These are phyloP conservation scores for Geotrichum macrosporum DNA, from an alignment of 1,139 yeast genomes.

Conservation along the genomic window DNA sequence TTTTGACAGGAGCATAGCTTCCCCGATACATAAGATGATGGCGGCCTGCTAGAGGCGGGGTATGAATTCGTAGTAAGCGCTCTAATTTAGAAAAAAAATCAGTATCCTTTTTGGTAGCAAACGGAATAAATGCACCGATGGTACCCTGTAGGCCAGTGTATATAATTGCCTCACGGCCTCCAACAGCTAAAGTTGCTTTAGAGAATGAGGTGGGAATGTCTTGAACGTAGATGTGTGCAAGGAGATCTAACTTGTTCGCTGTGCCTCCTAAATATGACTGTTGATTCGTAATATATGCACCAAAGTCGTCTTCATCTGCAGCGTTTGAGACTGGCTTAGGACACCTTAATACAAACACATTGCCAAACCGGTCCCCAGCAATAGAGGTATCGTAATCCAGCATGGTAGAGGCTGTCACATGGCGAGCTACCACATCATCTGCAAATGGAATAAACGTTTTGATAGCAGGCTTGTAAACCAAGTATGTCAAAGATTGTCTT, in stretches of 20 bases:
- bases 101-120: constrained; percentile 59
- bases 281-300: constrained; percentile 34
- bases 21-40: constrained; percentile 68
- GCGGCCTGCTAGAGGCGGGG: constrained; percentile 53
- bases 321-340: constrained; percentile 45
- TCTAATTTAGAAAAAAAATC: constrained; percentile 58
- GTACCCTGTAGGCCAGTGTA: constrained; percentile 81
- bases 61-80: constrained; percentile 43
- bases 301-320: constrained; percentile 50
- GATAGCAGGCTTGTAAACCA: constrained; percentile 48
- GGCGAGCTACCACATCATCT: constrained; percentile 66
- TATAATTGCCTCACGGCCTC: constrained; percentile 62
- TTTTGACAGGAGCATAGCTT: constrained; percentile 70
- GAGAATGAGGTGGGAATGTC: constrained; percentile 67
- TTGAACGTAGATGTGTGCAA: constrained; percentile 61
- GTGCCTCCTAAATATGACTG: constrained; percentile 49
- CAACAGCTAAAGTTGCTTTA: constrained; percentile 50
- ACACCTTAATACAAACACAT: constrained; percentile 61
- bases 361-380: constrained; percentile 91
- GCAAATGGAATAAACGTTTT: constrained; percentile 59
- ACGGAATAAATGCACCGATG: constrained; percentile 67
- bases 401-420: constrained; percentile 54
- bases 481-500: constrained; percentile 56
- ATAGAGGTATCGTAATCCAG: constrained; percentile 73
- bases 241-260: constrained; percentile 49